phyloP scores from a whole-genome alignment of 345 rosid genomes.

The Syzygium aromaticum region DNA sequence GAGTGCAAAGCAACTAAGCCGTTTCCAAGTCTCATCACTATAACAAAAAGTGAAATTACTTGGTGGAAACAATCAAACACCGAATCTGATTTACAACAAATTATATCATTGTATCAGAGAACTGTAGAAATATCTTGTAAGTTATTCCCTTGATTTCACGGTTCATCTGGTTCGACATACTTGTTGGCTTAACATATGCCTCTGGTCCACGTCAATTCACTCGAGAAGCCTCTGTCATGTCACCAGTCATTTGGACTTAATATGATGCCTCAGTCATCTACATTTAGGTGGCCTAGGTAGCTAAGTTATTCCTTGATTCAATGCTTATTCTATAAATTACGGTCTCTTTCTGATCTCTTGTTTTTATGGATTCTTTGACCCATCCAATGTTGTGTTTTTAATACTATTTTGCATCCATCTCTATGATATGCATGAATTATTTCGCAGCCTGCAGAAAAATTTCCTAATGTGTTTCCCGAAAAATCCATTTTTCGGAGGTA shows the following conservation, averaged over 20 bases:
- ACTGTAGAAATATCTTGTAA: neutral
- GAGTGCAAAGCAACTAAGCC: neutral
- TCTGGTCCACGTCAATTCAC: neutral
- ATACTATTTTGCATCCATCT: neutral
- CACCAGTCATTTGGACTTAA: neutral
- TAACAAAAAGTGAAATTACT: neutral
- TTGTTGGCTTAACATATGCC: neutral
- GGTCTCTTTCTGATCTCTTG: neutral
- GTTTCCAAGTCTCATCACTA: neutral
- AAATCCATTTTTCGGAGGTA: constrained; percentile 65
- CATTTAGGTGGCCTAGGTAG: neutral
- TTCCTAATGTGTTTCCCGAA: constrained; percentile 38
- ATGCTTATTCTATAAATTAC: neutral
- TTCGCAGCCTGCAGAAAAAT: constrained; percentile 65
- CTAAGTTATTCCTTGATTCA: neutral
- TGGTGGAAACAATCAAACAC: neutral
- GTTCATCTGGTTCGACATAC: neutral
- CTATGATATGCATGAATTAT: neutral
- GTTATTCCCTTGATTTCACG: neutral
- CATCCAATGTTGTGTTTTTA: neutral
- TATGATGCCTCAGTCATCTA: neutral
- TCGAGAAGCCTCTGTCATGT: neutral
- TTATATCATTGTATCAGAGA: neutral
- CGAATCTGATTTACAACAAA: neutral
- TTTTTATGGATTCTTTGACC: neutral